These are phyloP conservation scores for Neonectria neomacrospora DNA, from an alignment of 2,329 filamentous ascomycete genomes.

Conservation along the genomic window DNA sequence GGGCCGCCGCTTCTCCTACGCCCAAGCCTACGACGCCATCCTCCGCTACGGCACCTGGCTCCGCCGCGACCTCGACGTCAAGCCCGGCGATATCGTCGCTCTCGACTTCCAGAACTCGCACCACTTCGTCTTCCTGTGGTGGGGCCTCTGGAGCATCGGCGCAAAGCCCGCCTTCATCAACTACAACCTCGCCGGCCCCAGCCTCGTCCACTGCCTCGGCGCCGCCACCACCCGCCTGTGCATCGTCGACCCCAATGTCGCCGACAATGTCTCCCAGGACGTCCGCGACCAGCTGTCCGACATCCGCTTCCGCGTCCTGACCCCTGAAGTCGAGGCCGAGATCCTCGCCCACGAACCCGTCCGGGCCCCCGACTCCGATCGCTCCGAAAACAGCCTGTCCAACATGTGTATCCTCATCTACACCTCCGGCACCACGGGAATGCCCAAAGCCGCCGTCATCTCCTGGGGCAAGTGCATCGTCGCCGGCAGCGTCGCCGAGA, in stretches of 20 bases:
- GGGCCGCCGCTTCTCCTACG: constrained; percentile 76
- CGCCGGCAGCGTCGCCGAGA: constrained; percentile 51
- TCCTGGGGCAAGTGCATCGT: constrained; percentile 74
- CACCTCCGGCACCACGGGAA: constrained; percentile 85
- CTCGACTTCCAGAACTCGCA: constrained; percentile 85
- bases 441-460: constrained; percentile 83
- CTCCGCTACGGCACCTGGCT: constrained; percentile 83
- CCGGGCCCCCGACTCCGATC: constrained; percentile 68
- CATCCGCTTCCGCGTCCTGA: constrained; percentile 72
- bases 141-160: constrained; percentile 85
- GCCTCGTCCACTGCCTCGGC: constrained; percentile 78
- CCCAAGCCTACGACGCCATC: constrained; percentile 76
- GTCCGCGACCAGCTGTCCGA: constrained; percentile 61
- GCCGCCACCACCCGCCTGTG: constrained; percentile 74
- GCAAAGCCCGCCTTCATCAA: constrained; percentile 89
- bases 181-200: constrained; percentile 79
- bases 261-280: constrained; percentile 66
- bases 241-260: constrained; percentile 73
- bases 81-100: constrained; percentile 80
- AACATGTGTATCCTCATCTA: constrained; percentile 82
- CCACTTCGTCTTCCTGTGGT: constrained; percentile 78
- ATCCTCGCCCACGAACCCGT: constrained; percentile 62
- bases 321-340: constrained; percentile 65
- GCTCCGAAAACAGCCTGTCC: constrained; percentile 60
- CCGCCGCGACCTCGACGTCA: constrained; percentile 69